A percentile compares a stretch with the other conserved stretches of the same genome.
Evolutionary conservation across 2,329 filamentous ascomycete species (phyloP).

Genomic region (Trichoderma atrobrunneum): DNA sequence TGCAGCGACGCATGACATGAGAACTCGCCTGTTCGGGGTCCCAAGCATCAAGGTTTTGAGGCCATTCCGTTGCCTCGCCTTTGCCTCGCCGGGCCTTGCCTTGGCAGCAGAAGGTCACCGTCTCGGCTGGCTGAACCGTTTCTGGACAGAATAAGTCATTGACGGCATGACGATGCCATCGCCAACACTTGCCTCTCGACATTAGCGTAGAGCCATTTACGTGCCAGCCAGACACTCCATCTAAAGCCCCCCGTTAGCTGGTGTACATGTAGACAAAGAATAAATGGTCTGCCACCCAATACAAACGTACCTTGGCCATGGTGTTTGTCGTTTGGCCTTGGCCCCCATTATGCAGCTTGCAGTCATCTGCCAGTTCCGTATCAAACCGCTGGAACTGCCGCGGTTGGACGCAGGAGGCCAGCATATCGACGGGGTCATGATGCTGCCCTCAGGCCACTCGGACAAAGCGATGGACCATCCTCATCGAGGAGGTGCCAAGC

Average conservation of each 20-base stretch:
- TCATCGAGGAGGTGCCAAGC: not conserved
- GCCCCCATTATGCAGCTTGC: constrained; percentile 6
- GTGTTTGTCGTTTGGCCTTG: not conserved
- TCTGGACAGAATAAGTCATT: not conserved
- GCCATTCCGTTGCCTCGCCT: not conserved
- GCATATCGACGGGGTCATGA: not conserved
- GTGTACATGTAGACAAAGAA: not conserved
- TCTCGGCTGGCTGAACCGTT: not conserved
- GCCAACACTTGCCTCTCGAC: not conserved
- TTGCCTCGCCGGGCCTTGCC: not conserved
- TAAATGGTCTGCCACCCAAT: not conserved
- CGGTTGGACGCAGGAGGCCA: not conserved
- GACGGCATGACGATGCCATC: not conserved
- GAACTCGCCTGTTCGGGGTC: not conserved
- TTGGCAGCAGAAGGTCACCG: not conserved
- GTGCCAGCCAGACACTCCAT: not conserved
- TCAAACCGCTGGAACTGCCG: not conserved
- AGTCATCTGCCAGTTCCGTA: constrained; percentile 8
- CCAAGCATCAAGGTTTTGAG: not conserved
- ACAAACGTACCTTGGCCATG: constrained; percentile 1
- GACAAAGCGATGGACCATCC: not conserved
- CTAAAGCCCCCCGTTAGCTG: not conserved
- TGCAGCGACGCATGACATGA: not conserved
- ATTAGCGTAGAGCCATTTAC: not conserved
- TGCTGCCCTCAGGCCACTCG: not conserved